Percentiles rank a stretch among this genome's conserved stretches.
These are phyloP conservation scores for Nothophoma quercina DNA, from an alignment of 2,329 filamentous ascomycete genomes.

Conservation along the genomic window DNA sequence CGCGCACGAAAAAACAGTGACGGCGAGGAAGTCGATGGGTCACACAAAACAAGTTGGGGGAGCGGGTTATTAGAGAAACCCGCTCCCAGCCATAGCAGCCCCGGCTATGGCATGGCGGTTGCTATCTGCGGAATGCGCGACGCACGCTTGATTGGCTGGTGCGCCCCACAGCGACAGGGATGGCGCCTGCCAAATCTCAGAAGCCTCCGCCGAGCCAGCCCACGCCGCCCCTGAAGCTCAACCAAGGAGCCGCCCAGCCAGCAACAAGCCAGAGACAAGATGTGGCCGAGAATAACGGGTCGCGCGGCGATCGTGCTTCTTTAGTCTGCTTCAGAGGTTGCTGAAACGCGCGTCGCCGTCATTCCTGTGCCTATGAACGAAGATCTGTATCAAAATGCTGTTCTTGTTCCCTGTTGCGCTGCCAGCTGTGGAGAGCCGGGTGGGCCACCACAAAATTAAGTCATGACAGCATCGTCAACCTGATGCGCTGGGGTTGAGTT, in stretches of 20 bases:
- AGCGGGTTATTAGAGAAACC: slow-evolving; percentile 15
- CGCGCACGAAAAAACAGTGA: slow-evolving; percentile 19
- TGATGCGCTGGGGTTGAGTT: not conserved
- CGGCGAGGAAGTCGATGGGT: slow-evolving; percentile 13
- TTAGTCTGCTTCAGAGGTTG: slow-evolving; percentile 17
- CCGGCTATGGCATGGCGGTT: slow-evolving; percentile 15
- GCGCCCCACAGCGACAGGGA: slow-evolving; percentile 16
- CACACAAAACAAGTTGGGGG: slow-evolving; percentile 17
- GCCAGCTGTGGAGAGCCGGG: slow-evolving; percentile 8
- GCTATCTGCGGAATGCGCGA: slow-evolving; percentile 16
- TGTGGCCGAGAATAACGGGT: slow-evolving; percentile 20
- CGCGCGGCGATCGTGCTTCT: slow-evolving; percentile 21
- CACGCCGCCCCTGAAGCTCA: slow-evolving; percentile 15
- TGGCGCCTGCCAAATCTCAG: slow-evolving; percentile 11
- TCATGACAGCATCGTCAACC: slow-evolving; percentile 3
- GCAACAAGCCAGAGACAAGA: slow-evolving; percentile 20
- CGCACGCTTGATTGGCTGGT: slow-evolving; percentile 7
- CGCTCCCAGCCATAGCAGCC: slow-evolving; percentile 3
- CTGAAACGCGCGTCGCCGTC: slow-evolving; percentile 29
- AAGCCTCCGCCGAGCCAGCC: slow-evolving; percentile 20
- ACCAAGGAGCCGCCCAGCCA: slow-evolving; percentile 19
- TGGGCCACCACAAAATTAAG: slow-evolving; percentile 10
- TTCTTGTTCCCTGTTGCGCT: slow-evolving; percentile 10
- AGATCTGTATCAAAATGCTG: slow-evolving; percentile 23
- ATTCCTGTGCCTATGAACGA: slow-evolving; percentile 8